phyloP scores from a whole-genome alignment of 805 yeast species.

The Teunomyces tritomae region DNA sequence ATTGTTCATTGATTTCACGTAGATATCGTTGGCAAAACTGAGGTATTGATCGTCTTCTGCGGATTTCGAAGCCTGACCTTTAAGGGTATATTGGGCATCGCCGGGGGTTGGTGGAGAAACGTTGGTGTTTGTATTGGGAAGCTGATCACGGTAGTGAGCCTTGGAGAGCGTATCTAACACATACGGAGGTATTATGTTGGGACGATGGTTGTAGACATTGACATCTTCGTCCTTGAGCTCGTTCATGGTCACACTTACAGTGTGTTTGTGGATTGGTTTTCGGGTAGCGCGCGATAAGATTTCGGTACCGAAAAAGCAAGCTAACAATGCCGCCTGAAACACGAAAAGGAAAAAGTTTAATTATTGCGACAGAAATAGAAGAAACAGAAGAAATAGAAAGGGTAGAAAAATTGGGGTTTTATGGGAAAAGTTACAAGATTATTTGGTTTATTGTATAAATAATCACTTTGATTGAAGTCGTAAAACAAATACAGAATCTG shows the following conservation, averaged over 20 bases:
- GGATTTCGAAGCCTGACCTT: constrained; percentile 2
- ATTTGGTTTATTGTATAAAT: no score
- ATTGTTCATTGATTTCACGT: constrained; percentile 36
- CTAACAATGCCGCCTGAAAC: no score
- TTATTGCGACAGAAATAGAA: no score
- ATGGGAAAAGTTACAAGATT: no score
- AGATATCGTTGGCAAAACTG: constrained; percentile 39
- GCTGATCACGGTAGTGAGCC: constrained; percentile 39
- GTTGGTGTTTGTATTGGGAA: constrained; percentile 30
- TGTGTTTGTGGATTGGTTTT: neutral
- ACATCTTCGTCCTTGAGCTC: constrained; percentile 12
- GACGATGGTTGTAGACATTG: constrained; percentile 32
- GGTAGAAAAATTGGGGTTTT: no score
- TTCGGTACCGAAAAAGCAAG: no score
- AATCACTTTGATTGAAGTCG: no score
- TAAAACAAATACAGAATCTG: no score
- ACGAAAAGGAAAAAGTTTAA: no score
- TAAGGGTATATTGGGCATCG: neutral
- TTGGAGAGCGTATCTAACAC: constrained; percentile 55
- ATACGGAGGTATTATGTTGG: constrained; percentile 56
- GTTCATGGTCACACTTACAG: neutral
- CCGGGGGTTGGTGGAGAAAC: constrained; percentile 3
- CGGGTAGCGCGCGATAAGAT: neutral
- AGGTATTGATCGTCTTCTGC: constrained; percentile 28
- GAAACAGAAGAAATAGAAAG: no score